phyloP scores from a whole-genome alignment of 192 early-diverging fungal species.

The Chytriomyces sp. region DNA sequence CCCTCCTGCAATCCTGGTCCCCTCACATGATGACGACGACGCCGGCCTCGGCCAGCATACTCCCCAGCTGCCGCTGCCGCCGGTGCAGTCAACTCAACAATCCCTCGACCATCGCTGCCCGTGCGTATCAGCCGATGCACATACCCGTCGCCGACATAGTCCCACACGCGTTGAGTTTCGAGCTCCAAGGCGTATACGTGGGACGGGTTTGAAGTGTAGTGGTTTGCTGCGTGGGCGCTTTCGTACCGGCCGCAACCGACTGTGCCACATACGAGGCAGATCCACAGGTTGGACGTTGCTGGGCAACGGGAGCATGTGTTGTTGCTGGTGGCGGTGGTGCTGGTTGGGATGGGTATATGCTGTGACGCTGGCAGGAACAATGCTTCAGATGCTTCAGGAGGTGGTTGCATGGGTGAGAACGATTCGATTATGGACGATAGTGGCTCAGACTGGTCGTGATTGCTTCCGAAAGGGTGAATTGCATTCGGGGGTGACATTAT shows the following conservation, averaged over 20 bases:
- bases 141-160: constrained; percentile 95
- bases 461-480: too few relatives aligned
- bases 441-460: too few relatives aligned
- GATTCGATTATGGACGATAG: too few relatives aligned
- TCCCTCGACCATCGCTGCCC: constrained; percentile 79
- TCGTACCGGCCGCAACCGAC: constrained; percentile 96
- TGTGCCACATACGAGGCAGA: constrained; percentile 94
- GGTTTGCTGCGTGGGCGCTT: constrained; percentile 84
- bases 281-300: constrained; percentile 86
- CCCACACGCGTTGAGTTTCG: constrained; percentile 97
- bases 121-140: constrained; percentile 96
- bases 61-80: not conserved
- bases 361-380: too few relatives aligned
- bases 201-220: constrained; percentile 75
- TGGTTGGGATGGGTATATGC: too few relatives aligned
- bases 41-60: not conserved
- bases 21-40: not conserved
- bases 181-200: constrained; percentile 93
- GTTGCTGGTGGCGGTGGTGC: not conserved
- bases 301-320: constrained; percentile 79
- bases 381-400: too few relatives aligned
- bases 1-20: constrained; percentile 10
- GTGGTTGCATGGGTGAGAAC: too few relatives aligned
- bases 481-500: too few relatives aligned
- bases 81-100: constrained; percentile 81